Conservation (phyloP, 805 yeast species). For the Kuraishia piskuri region DNA sequence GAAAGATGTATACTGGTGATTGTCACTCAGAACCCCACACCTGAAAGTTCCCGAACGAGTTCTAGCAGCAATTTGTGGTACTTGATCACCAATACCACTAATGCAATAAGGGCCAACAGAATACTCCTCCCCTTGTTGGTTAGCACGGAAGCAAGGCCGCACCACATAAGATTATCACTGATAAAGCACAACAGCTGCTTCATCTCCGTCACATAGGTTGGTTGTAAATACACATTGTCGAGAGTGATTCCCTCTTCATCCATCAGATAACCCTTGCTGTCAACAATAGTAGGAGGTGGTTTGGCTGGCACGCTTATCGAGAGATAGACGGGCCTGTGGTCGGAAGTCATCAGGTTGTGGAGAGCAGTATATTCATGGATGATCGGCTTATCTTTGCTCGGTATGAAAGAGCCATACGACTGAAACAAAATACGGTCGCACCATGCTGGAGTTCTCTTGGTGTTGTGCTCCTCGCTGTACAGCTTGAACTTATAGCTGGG, state of each 20-base stretch:
- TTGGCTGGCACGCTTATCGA: slow-evolving; percentile 35
- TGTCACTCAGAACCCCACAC: neutral
- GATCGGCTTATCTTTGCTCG: slow-evolving; percentile 9
- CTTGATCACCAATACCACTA: neutral
- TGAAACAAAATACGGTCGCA: slow-evolving; percentile 76
- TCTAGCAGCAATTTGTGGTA: neutral
- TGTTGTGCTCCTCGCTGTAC: slow-evolving; percentile 37
- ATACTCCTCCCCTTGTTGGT: slow-evolving; percentile 14
- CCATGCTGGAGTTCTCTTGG: slow-evolving; percentile 75
- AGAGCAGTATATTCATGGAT: slow-evolving; percentile 41
- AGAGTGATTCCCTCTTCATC: slow-evolving; percentile 16
- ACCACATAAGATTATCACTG: slow-evolving; percentile 13
- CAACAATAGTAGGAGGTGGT: slow-evolving; percentile 29
- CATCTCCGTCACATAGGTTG: slow-evolving; percentile 12
- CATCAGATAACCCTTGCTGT: slow-evolving; percentile 16
- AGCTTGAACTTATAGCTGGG: slow-evolving; percentile 72
- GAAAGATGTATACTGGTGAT: neutral
- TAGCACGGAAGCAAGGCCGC: slow-evolving; percentile 7
- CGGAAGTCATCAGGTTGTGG: slow-evolving; percentile 45
- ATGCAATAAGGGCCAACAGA: neutral
- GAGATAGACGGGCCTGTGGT: slow-evolving; percentile 73
- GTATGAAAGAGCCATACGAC: slow-evolving; percentile 24
- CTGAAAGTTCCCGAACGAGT: neutral
- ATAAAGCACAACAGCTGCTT: slow-evolving; percentile 8
- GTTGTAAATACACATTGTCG: slow-evolving; percentile 16